Base-by-base conservation (phyloP, 2,329 filamentous ascomycete species). In the Cladosporium oxysporum region DNA sequence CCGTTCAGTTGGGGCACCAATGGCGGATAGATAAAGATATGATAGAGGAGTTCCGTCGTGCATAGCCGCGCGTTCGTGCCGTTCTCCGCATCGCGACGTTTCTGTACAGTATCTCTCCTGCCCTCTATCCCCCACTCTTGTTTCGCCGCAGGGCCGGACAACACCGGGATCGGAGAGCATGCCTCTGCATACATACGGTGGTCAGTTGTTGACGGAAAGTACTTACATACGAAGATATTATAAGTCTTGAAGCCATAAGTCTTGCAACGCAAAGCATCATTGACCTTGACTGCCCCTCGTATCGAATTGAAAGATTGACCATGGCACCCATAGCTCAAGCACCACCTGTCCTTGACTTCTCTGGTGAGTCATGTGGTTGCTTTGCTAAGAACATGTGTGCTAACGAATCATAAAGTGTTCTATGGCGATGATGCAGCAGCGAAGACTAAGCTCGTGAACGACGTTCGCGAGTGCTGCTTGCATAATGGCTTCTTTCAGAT, bases 401-500 rank as follows among this genome's bases (percentile, higher is more conserved):
- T 64, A 23, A 64, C 37, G n/a, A 29, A 14, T 16, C 12, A 23
- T 21, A 6, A 49, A 62, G 62, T 58, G 11, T 64, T 64, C 53
- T 64, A 64, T 28, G 62, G 62, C 37, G 28, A 33, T 26, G 62
- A 58, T 47, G 28, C 58, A 29, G n/a, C 44, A 29, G 62, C 62
- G 11, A 64, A 64, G 29, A 41, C 62, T 26, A 58, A 57, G 14
- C 53, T 64, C 10, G 52, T 64, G 21, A 35, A 58, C 28, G 52
- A 64, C 14, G 62, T 64, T 21, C 35, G 62, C 16, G 28, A 49
- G 14, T 64, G 62, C 26, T 64, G 62, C 31, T 41, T 64, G n/a
- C 62, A 58, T 26, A 64, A 55, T 29, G 81, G 81, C 23, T 83
- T 83, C 71, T 83, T 82, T 70, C 80, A 82, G 64, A 80, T 82